Evolutionary conservation across 768 basidiomycete species (phyloP).

Genomic region (Suillus clintonianus): DNA sequence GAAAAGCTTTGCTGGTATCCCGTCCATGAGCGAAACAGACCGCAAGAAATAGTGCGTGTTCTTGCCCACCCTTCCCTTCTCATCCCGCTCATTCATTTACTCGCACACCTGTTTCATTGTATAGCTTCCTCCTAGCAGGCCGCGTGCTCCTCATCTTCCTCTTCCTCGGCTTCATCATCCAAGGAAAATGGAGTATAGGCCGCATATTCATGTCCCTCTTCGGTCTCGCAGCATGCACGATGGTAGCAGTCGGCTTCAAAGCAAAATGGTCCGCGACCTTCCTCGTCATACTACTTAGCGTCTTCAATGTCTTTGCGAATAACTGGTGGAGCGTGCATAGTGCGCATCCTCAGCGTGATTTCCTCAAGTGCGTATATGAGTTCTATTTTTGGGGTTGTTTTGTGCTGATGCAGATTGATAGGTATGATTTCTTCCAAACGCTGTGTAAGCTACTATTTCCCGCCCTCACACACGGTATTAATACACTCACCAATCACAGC

Average conservation of each 20-base stretch:
- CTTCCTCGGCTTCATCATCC: constrained; percentile 96
- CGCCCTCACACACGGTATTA: not conserved
- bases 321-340: constrained; percentile 97
- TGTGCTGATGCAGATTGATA: constrained; percentile 35
- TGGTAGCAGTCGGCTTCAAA: constrained; percentile 99
- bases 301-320: constrained; percentile 98
- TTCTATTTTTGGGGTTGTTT: not conserved
- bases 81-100: not conserved
- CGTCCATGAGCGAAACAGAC: constrained; percentile 89
- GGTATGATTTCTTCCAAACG: constrained; percentile 99
- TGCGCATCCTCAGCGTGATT: constrained; percentile 93
- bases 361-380: constrained; percentile 79
- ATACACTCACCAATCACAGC: constrained; percentile 39
- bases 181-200: constrained; percentile 86
- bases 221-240: constrained; percentile 88
- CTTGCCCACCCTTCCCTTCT: not conserved
- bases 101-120: constrained; percentile 6
- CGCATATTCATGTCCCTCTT: constrained; percentile 87
- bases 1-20: constrained; percentile 88
- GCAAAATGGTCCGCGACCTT: constrained; percentile 98
- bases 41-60: constrained; percentile 92
- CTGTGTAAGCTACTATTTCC: constrained; percentile 49
- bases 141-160: constrained; percentile 98
- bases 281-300: constrained; percentile 85
- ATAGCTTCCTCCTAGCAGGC: constrained; percentile 93